Percentiles rank a stretch among this genome's conserved stretches.
Evolutionary conservation across 2,329 filamentous ascomycete genomes (phyloP).

Genomic region (Biscogniauxia marginata): DNA sequence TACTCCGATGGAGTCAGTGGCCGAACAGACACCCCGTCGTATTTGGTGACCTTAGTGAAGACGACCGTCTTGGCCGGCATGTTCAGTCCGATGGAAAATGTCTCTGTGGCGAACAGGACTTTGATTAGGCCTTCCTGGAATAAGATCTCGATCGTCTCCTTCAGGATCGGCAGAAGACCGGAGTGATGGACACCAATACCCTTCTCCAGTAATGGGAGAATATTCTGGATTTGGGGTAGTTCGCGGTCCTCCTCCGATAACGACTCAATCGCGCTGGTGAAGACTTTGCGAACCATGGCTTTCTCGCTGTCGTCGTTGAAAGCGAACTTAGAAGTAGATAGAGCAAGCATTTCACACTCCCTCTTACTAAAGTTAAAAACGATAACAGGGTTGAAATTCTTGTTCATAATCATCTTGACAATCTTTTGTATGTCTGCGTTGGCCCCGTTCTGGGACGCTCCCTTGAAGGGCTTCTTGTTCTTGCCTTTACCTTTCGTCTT

Average conservation of each 20-base stretch:
- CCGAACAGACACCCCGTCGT: constrained; percentile 76
- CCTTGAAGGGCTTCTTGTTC: constrained; percentile 89
- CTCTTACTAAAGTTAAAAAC: constrained; percentile 99
- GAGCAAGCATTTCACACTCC: constrained; percentile 87
- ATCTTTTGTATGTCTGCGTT: constrained; percentile 93
- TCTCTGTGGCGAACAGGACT: constrained; percentile 95
- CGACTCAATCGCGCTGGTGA: constrained; percentile 88
- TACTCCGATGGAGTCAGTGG: constrained; percentile 95
- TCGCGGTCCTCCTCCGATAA: constrained; percentile 88
- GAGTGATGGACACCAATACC: constrained; percentile 98
- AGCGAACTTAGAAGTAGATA: constrained; percentile 80
- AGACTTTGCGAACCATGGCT: constrained; percentile 90
- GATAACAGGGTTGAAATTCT: constrained; percentile 96
- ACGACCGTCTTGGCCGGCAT: constrained; percentile 99
- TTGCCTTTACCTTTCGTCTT: constrained; percentile 85
- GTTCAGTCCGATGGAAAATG: constrained; percentile 97
- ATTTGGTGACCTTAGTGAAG: constrained; percentile 96
- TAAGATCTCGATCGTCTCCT: constrained; percentile 97
- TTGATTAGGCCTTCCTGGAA: constrained; percentile 99
- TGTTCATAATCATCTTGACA: constrained; percentile 97
- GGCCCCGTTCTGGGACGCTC: constrained; percentile 68
- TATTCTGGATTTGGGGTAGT: constrained; percentile 85
- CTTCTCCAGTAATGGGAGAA: constrained; percentile 82
- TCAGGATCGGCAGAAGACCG: constrained; percentile 89
- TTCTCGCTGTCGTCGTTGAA: constrained; percentile 98